Base-by-base conservation (phyloP, 2,329 filamentous ascomycete species). In the Neonectria ditissima region DNA sequence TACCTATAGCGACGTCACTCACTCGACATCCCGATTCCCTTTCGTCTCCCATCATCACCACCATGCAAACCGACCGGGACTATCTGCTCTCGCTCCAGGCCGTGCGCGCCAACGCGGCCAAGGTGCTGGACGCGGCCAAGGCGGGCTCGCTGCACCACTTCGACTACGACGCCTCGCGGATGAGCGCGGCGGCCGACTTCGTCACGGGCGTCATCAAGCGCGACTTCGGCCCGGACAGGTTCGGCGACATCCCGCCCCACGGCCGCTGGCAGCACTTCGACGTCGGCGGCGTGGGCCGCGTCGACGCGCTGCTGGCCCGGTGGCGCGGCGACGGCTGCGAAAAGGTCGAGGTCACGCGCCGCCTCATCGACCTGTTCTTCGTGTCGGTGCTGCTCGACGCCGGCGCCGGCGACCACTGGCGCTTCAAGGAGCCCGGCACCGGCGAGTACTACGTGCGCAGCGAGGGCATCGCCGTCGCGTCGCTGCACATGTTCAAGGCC, bases 261-360 rank as follows among this genome's bases (percentile, higher is more conserved):
- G 87, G 82, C 11, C 82, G 87, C 44, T 89, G 87, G 84, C 87
- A 89, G 71, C 87, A 89, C 75, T 89, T 89, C 66, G 83, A 88
- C 13, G 82, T 87, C 43, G 87, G 87, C 7, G 80, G 80, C 13
- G 76, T 84, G 32, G 77, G 82, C 43, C 84, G 87, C 43, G 75
- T 87, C 9, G 75, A 78, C 5, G 72, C 78, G 7, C 72, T 87
- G 3, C 74, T 85, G 3, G 70, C 79, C 24, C 71, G 78, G 41
- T 86, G 85, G 86, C 75, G 81, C 2, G 71, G 68, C 4, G 75
- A 78, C 0, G 75, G 34, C 0, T 22, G 74, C 2, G 73, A 86
- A 54, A 76, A 79, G 1, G 63, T 75, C 0, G 86, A 87, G 63
- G 73, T 81, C 6, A 83, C 84, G 0, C 83, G 87, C 5, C 81